These are phyloP conservation scores for Neurospora sp. DNA, from an alignment of 495 filamentous ascomycete genomes.

Conservation along the genomic window DNA sequence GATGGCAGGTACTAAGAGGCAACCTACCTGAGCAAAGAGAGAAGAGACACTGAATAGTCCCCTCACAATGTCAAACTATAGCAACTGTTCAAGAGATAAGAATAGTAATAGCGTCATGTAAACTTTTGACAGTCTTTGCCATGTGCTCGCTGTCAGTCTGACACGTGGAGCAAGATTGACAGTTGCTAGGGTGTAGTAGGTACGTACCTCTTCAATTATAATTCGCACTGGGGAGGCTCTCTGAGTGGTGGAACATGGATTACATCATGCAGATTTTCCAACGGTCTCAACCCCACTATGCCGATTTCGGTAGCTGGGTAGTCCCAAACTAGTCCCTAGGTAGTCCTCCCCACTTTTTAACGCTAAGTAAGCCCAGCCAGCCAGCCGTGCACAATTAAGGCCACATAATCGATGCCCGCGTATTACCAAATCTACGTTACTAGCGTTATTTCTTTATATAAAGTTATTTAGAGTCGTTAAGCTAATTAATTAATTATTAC, in stretches of 20 bases:
- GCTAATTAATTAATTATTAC: too few species aligned
- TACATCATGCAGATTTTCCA: conserved; percentile 13
- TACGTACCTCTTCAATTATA: neutral
- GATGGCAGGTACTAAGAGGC: neutral
- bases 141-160: neutral
- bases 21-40: neutral
- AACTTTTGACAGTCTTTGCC: neutral
- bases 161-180: neutral
- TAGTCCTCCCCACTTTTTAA: too few species aligned
- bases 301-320: too few species aligned
- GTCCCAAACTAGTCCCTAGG: too few species aligned
- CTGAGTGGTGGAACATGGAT: neutral
- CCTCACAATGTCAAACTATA: neutral
- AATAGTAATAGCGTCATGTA: neutral
- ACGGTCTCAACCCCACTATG: conserved; percentile 8
- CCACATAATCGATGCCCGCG: too few species aligned
- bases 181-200: neutral
- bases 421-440: too few species aligned
- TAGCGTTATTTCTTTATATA: too few species aligned
- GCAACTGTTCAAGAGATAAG: neutral
- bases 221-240: conserved; percentile 12
- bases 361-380: too few species aligned
- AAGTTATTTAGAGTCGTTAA: too few species aligned
- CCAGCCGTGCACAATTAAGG: too few species aligned
- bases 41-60: neutral